Conservation (phyloP, 768 basidiomycete genomes). For the Leccinum imitatum region DNA sequence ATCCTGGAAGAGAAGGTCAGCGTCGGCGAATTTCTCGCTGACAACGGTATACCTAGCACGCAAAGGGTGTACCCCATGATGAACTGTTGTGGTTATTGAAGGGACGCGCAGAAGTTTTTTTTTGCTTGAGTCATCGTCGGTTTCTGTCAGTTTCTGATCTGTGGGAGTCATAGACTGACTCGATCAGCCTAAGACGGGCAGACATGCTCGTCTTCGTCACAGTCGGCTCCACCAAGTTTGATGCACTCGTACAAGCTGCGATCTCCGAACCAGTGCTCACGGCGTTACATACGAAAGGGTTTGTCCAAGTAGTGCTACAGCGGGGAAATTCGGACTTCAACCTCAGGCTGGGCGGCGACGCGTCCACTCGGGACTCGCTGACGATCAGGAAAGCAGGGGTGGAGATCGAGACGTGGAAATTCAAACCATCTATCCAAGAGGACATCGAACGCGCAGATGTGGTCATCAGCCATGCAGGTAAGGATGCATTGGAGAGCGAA, state of each 20-base stretch:
- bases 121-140: conserved; percentile 13
- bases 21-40: conserved; percentile 8
- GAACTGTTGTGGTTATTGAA: background rate
- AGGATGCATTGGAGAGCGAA: conserved; percentile 16
- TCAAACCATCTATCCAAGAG: conserved; percentile 68
- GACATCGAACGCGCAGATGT: conserved; percentile 69
- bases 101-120: background rate
- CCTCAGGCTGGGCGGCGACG: conserved; percentile 23
- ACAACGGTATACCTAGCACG: conserved; percentile 59
- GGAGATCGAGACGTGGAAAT: conserved; percentile 65
- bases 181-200: background rate
- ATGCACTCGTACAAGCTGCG: conserved; percentile 61
- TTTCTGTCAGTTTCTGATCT: background rate
- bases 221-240: conserved; percentile 88
- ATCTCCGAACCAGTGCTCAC: conserved; percentile 58
- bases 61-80: conserved; percentile 91
- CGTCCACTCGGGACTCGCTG: conserved; percentile 15
- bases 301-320: conserved; percentile 66
- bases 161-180: background rate
- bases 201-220: conserved; percentile 63
- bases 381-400: conserved; percentile 40
- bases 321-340: conserved; percentile 66
- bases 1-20: conserved; percentile 54
- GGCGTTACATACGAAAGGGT: conserved; percentile 54
- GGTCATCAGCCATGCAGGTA: conserved; percentile 94